These are phyloP conservation scores for Camellia granthamiana DNA, from an alignment of 148 eudicot genomes.

Conservation along the genomic window DNA sequence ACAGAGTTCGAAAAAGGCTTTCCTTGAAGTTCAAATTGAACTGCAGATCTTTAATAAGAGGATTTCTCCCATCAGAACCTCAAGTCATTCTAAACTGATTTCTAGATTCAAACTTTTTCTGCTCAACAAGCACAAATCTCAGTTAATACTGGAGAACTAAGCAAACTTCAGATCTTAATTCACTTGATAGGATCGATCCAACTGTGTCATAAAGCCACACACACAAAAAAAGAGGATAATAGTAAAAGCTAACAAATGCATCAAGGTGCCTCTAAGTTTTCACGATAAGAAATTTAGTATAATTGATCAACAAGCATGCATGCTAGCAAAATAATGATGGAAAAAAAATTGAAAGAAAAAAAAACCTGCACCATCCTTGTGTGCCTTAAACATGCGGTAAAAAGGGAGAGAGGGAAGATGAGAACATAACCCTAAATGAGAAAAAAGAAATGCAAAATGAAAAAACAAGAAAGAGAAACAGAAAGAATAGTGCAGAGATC, in stretches of 20 bases:
- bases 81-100: too few species aligned
- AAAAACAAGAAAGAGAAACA: not conserved
- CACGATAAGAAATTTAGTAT: not conserved
- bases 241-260: not conserved
- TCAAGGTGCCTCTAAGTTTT: not conserved
- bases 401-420: not conserved
- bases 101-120: not conserved
- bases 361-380: not conserved
- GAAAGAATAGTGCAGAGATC: too few species aligned
- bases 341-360: not conserved
- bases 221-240: not conserved
- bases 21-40: too few species aligned
- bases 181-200: not conserved
- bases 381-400: not conserved
- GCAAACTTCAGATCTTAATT: not conserved
- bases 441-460: not conserved
- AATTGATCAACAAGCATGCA: not conserved
- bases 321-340: not conserved
- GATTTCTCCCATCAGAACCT: too few species aligned
- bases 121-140: not conserved
- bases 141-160: not conserved
- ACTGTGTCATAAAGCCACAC: not conserved
- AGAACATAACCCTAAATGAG: not conserved
- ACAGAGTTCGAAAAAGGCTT: too few species aligned
- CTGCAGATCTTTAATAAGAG: too few species aligned